Conservation (phyloP, 768 basidiomycete species). For the Boletus insuetus region DNA sequence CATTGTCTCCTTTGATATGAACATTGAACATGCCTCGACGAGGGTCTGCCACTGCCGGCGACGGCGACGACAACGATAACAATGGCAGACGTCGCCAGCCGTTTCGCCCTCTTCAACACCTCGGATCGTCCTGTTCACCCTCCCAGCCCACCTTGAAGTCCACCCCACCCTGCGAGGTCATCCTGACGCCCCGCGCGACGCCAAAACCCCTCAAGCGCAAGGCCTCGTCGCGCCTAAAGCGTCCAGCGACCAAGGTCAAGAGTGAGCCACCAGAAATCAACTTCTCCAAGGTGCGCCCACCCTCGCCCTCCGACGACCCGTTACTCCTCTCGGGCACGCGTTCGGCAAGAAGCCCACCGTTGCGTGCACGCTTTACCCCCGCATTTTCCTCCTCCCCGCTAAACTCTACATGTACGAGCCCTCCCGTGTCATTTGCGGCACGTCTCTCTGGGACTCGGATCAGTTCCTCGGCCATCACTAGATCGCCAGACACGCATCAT, state of each 20-base stretch:
- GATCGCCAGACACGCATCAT: slow-evolving; percentile 2
- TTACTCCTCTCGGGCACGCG: slow-evolving; percentile 49
- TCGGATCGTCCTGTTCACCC: slow-evolving; percentile 30
- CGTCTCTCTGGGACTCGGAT: slow-evolving; percentile 16
- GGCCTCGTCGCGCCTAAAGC: slow-evolving; percentile 23
- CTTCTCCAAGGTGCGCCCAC: slow-evolving; percentile 56
- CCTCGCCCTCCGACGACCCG: slow-evolving; percentile 77
- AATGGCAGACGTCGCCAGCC: slow-evolving; percentile 15
- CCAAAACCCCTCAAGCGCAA: slow-evolving; percentile 42
- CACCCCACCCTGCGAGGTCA: slow-evolving; percentile 65
- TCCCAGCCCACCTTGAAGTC: slow-evolving; percentile 52
- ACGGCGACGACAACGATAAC: neutral
- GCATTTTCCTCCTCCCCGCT: slow-evolving; percentile 34
- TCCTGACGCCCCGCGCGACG: slow-evolving; percentile 36
- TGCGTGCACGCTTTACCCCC: slow-evolving; percentile 37
- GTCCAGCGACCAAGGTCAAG: slow-evolving; percentile 40
- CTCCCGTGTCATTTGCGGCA: slow-evolving; percentile 15
- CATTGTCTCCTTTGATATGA: slow-evolving; percentile 12
- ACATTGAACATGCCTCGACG: slow-evolving; percentile 22
- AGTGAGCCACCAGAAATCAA: slow-evolving; percentile 66
- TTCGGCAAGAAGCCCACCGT: slow-evolving; percentile 11
- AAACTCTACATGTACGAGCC: neutral
- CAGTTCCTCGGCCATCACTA: neutral
- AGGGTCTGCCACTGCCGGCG: slow-evolving; percentile 5
- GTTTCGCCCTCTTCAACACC: slow-evolving; percentile 17